Base-by-base conservation (phyloP, 768 basidiomycete species). In the Lyophyllum atratum region DNA sequence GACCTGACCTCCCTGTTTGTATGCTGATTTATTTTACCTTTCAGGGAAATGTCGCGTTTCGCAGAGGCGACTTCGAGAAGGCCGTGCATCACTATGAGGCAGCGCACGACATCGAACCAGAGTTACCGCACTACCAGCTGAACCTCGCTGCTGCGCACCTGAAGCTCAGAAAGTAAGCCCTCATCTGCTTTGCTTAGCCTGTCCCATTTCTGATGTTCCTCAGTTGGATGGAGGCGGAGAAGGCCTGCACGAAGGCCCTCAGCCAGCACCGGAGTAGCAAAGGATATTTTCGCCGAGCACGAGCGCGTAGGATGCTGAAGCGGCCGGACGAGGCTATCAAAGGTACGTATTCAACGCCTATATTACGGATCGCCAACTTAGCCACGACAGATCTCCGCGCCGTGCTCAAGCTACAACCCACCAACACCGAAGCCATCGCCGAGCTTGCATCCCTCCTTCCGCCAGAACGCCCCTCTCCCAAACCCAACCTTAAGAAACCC, bases 111-210 rank as follows among this genome's bases (percentile, higher is more conserved):
- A 85, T 87, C 42, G 89, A 90, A 63, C 82, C 87, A 2, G 89
- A 90, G 66, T 68, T 90, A 59, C 87, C 89, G 0, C 84, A 87
- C 63, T 91, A 91, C 62, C 85, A 89, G 64, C 80, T 90, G 33
- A 91, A 91, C 64, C 77, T 90, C 24, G 89, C 89, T 3, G 88
- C 88, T 1, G 89, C 89, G 0, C 78, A 90, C 67, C 68, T 91
- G 33, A 91, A 91, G 65, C 70, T 90, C 46, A 74, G 76, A 70
- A 82, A 86, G 89, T 91, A 69, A 56, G 86, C 42, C 19, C 8
- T 17, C 46, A 5, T n/a, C 39, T n/a, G 21, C 62, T 46, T 33
- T 26, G 44, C 53, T 56, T 62, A 1, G 22, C 21, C 39, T 4
- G 8, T 48, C 49, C 15, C 24, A 28, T 44, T 31, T 53, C 54